These are phyloP conservation scores for Cucumis cinereus DNA, from an alignment of 306 rosid species.

Conservation along the genomic window DNA sequence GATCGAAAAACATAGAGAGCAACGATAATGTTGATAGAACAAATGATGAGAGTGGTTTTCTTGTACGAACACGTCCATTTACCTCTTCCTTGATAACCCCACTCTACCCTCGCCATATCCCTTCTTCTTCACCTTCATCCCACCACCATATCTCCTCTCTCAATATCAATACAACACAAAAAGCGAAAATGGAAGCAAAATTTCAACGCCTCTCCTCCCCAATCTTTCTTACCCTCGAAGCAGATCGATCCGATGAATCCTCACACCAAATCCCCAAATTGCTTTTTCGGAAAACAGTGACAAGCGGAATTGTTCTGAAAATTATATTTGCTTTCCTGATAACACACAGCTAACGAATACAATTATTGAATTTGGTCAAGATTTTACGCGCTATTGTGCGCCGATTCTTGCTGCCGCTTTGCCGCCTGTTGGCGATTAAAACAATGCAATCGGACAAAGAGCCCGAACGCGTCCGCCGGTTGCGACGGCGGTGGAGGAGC, in stretches of 20 bases:
- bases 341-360: not conserved
- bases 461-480: constrained; percentile 12
- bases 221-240: not conserved
- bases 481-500: constrained; percentile 16
- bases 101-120: constrained; percentile 76
- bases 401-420: not conserved
- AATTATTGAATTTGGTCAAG: not conserved
- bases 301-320: not conserved
- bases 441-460: not conserved
- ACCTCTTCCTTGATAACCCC: constrained; percentile 51
- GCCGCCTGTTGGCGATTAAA: not conserved
- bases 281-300: not conserved
- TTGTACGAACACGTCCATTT: constrained; percentile 69
- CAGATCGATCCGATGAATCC: constrained; percentile 17
- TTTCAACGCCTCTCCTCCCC: constrained; percentile 1
- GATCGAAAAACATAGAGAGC: constrained; percentile 81
- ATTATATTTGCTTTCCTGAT: not conserved
- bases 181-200: not conserved
- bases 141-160: constrained; percentile 46
- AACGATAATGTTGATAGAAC: constrained; percentile 75
- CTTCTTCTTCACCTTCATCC: constrained; percentile 56
- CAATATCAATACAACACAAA: not conserved
- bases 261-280: not conserved
- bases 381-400: not conserved
- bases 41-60: constrained; percentile 61